These are phyloP conservation scores for Magnolia kwangsiensis DNA, from an alignment of 164 flowering plant genomes.

Conservation along the genomic window DNA sequence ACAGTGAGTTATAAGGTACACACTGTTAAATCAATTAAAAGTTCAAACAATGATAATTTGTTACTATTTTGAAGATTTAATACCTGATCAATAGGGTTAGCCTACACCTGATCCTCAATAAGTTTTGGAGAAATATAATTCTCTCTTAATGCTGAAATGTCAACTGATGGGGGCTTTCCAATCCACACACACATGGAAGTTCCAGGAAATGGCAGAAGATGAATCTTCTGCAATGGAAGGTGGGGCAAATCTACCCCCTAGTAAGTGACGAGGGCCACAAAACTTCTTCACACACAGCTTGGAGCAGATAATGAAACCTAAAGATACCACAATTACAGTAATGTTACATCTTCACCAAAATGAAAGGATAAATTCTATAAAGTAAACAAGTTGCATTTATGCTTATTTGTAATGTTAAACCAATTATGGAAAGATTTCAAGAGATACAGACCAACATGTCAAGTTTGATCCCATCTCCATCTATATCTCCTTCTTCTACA, in stretches of 20 bases:
- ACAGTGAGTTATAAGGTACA: too few relatives aligned
- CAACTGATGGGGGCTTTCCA: slow-evolving; percentile 74
- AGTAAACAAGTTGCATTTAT: not conserved
- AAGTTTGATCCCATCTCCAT: slow-evolving; percentile 51
- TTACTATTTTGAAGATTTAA: not conserved
- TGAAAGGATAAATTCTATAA: not conserved
- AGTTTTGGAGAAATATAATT: slow-evolving; percentile 85
- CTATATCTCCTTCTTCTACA: slow-evolving; percentile 88
- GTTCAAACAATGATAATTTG: not conserved
- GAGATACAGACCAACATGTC: slow-evolving; percentile 71
- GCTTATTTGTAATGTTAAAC: too few relatives aligned
- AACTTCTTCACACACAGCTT: slow-evolving; percentile 83
- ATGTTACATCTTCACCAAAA: not conserved
- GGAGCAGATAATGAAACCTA: slow-evolving; percentile 98
- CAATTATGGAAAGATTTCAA: slow-evolving; percentile 2
- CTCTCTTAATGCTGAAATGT: slow-evolving; percentile 83
- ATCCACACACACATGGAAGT: slow-evolving; percentile 94
- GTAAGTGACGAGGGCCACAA: slow-evolving; percentile 81
- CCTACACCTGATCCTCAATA: slow-evolving; percentile 64
- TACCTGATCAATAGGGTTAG: slow-evolving; percentile 90
- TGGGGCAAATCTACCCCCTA: slow-evolving; percentile 96
- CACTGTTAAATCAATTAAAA: not conserved
- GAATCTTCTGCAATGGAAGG: slow-evolving; percentile 62
- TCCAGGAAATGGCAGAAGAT: slow-evolving; percentile 81
- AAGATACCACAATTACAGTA: not conserved